Base-by-base conservation (phyloP, 106 monocot genomes). In the Platanthera zijinensis region DNA sequence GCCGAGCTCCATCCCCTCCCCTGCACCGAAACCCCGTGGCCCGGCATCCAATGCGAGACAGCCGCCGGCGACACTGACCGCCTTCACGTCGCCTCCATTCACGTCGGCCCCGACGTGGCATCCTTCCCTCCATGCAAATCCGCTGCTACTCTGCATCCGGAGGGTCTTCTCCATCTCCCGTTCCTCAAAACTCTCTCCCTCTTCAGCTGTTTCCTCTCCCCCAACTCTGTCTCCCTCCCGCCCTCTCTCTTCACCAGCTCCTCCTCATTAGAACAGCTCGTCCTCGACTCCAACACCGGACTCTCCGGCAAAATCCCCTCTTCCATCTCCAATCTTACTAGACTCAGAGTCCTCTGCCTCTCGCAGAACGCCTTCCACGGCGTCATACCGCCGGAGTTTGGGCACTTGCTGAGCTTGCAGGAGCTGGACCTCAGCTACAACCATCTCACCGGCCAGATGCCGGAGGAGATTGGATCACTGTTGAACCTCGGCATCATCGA, bases 361-460 rank as follows among this genome's bases (percentile, higher is more conserved):
- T 88, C 91, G 5, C 84, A 92, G 80, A 92, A 88, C 80, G 74
- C 75, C 73, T 50, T 92, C 21, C 54, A 50, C 32, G 88, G 88
- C 8, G 47, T 1, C 10, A 78, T 92, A 8, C 91, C 88, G 7
- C 25, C 14, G 47, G 90, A 83, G 59, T 32, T 90, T 15, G 82
- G 82, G 22, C 52, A 48, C 25, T 71, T 92, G 8, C 8, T 13
- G 7, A 52, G 22, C 52, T 76, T 92, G 54, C 74, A 88, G 83
- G 86, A 92, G 83, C 77, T 92, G 68, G 91, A 92, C 72, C 77
- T 92, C 11, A 92, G 91, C 78, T 92, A 86, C 80, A 92, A 92
- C 74, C 21, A 54, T 59, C 57, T 92, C 48, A 76, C 72, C 25
- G 88, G 88, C 6, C 7, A 72, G 51, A 84, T 88, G 10, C 91